phyloP scores from a whole-genome alignment of 805 yeast species.

The Suhomyces prunicola region DNA sequence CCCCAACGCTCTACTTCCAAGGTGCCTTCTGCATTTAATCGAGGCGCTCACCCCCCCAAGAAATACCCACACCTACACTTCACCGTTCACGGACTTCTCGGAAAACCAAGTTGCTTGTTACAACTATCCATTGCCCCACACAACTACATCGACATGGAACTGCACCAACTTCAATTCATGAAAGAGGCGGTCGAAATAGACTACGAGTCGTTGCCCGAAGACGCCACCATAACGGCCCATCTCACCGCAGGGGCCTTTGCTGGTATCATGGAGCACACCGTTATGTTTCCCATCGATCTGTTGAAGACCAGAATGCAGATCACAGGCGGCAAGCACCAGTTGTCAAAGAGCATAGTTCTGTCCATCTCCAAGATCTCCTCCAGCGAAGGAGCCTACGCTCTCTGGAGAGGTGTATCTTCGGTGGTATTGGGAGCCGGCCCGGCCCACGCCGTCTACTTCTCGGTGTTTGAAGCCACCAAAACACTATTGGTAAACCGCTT shows the following conservation, averaged over 20 bases:
- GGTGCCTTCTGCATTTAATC: neutral
- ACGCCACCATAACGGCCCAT: conserved; percentile 79
- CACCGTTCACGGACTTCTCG: neutral
- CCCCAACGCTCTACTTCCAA: neutral
- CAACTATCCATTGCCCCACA: neutral
- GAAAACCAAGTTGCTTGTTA: no score
- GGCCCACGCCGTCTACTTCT: conserved; percentile 94
- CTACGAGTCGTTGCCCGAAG: conserved; percentile 87
- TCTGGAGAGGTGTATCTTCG: conserved; percentile 93
- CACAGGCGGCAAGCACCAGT: conserved; percentile 13
- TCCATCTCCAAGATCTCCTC: conserved; percentile 76
- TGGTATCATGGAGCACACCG: conserved; percentile 98
- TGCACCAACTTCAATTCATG: conserved; percentile 19
- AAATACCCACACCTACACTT: neutral
- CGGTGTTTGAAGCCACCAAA: conserved; percentile 85
- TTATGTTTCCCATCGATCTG: conserved; percentile 96
- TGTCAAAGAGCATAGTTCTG: conserved; percentile 49
- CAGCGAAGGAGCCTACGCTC: conserved; percentile 80
- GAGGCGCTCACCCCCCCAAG: neutral
- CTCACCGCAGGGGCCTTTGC: conserved; percentile 95
- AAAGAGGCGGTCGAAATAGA: conserved; percentile 59
- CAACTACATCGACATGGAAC: conserved; percentile 15
- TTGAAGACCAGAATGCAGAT: conserved; percentile 94
- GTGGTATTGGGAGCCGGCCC: conserved; percentile 98
- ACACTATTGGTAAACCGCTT: conserved; percentile 48